Evolutionary conservation across 2,329 filamentous ascomycete genomes (phyloP), one percentile per base, ranked within the genome.

Genomic region (Monosporascus sp.): DNA sequence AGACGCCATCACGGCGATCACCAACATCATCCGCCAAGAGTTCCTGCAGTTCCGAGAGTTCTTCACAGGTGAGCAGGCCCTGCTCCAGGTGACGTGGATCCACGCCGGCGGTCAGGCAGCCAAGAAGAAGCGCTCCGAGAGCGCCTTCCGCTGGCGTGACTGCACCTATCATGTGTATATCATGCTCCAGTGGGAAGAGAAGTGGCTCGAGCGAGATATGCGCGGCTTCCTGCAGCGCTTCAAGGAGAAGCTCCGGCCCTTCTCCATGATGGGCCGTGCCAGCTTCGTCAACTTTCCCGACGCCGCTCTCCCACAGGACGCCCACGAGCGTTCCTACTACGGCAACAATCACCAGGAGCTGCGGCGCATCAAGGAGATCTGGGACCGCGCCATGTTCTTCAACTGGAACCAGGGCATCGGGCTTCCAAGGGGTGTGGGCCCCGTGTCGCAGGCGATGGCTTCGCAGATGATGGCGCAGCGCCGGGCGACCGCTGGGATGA

Each of bases 221-320:
- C 54, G 60, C 9, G 22, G 38, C 0, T 60, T 63, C 31, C 27
- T 67, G 31, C 8, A 9, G 3, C 53, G 43, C 17, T 57, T 69
- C 41, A 68, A 65, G 46, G 11, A 55, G 9, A 53, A 44, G 2
- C 15, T 71, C 17, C 53, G 52, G 9, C 47, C 51, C 1, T 55
- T 57, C 20, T 64, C 68, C 0, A 44, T 68, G 8, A 52, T 48
- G 0, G 43, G 51, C 3, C 48, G 54, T 6, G 68, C 66, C 0
- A 52, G 59, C 3, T 70, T 65, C 22, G 37, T 70, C 50, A 67
- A 68, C 48, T 71, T 71, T 38, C 60, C 68, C 0, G 65, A 70
- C 50, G 24, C 37, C 0, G 49, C 49, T 0, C 3, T 61, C 5
- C 18, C 22, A 24, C 9, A 25, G 0, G 20, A 50, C 0, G 51